These are phyloP conservation scores for Periconia macrospinosa DNA, from an alignment of 2,329 filamentous ascomycete genomes.

Conservation along the genomic window DNA sequence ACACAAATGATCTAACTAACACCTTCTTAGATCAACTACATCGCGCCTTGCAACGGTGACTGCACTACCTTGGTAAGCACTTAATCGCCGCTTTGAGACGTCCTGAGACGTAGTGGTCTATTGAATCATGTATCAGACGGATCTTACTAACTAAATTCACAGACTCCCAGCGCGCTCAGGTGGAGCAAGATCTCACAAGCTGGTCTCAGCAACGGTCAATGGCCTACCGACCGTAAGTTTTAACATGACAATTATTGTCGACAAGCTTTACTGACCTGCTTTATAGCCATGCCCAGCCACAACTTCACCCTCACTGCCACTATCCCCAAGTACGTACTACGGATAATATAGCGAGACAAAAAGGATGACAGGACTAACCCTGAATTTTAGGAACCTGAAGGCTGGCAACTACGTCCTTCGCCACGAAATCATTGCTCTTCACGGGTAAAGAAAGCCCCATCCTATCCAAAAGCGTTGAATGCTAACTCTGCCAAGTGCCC, in stretches of 20 bases:
- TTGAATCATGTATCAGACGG: too few species aligned
- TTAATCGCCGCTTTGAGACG: too few species aligned
- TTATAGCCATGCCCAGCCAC: conserved; percentile 40
- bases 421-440: conserved; percentile 57
- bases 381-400: conserved; percentile 34
- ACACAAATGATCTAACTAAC: background rate
- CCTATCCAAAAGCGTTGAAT: too few species aligned
- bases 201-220: conserved; percentile 27
- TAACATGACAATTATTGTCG: background rate
- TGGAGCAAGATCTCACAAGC: conserved; percentile 41
- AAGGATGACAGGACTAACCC: too few species aligned
- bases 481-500: conserved; percentile 11
- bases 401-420: conserved; percentile 58
- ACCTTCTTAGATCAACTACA: conserved; percentile 35
- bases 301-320: conserved; percentile 51
- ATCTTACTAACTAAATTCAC: background rate
- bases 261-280: background rate
- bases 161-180: conserved; percentile 22
- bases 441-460: conserved; percentile 23
- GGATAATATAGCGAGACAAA: too few species aligned
- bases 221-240: conserved; percentile 33
- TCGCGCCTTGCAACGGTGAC: conserved; percentile 39
- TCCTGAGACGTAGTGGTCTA: conserved; percentile 25
- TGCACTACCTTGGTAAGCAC: background rate
- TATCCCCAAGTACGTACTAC: conserved; percentile 37